Evolutionary conservation across 441 rosid species (phyloP).

Genomic region (Jatropha multifida): DNA sequence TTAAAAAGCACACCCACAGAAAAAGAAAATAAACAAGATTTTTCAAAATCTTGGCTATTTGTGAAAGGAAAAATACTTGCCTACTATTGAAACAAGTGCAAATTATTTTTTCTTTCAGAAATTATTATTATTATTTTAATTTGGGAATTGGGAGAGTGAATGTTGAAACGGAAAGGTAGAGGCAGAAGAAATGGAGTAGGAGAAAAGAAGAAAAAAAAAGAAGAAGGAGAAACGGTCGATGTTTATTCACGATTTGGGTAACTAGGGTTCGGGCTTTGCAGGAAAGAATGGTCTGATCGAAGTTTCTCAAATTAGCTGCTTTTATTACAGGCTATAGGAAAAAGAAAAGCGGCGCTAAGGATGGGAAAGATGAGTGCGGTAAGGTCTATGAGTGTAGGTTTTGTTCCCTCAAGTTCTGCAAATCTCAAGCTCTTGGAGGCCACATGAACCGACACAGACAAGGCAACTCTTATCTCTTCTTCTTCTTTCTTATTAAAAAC

Average conservation of each 20-base stretch:
- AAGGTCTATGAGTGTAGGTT: constrained; percentile 96
- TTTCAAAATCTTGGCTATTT: too few species aligned
- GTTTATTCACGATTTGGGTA: constrained; percentile 13
- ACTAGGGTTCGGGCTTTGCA: constrained; percentile 35
- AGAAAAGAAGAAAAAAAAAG: constrained; percentile 3
- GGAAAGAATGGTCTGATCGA: constrained; percentile 38
- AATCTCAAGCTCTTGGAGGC: constrained; percentile 99
- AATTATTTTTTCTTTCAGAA: neutral
- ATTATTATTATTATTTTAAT: neutral
- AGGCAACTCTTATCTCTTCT: constrained; percentile 47
- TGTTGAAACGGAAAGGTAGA: constrained; percentile 5
- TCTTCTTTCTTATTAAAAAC: neutral
- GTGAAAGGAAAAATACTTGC: too few species aligned
- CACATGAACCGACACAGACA: constrained; percentile 99
- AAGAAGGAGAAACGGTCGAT: constrained; percentile 4
- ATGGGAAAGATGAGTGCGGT: constrained; percentile 83
- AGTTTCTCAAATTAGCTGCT: constrained; percentile 39
- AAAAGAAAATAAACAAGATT: too few species aligned
- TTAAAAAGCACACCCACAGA: neutral
- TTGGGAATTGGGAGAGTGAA: neutral
- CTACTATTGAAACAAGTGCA: neutral
- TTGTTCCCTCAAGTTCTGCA: constrained; percentile 99
- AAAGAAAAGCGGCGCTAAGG: constrained; percentile 66
- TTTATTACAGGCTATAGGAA: constrained; percentile 41
- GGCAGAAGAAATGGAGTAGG: too few species aligned